A percentile compares a stretch with the other conserved stretches of the same genome.
Conservation (phyloP, 2,329 filamentous ascomycete species). For the Fusarium sublunatum region DNA sequence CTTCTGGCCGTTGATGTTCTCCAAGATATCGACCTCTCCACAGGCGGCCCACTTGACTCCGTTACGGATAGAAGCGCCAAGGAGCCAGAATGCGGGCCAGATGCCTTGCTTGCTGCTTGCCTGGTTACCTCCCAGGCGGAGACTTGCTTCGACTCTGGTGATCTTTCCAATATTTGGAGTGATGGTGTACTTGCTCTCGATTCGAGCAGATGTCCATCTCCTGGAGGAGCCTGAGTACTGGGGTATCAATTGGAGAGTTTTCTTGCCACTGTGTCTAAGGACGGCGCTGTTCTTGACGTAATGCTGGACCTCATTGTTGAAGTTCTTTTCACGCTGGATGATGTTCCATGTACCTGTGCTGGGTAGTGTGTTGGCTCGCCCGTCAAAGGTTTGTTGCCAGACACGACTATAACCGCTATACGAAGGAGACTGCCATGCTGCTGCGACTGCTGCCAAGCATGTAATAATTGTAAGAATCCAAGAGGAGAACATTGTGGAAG, state of each 20-base stretch:
- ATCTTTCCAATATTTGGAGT: constrained; percentile 59
- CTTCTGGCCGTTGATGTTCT: constrained; percentile 63
- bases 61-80: constrained; percentile 61
- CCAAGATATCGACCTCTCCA: constrained; percentile 69
- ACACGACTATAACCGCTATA: constrained; percentile 55
- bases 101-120: constrained; percentile 62
- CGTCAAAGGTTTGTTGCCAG: constrained; percentile 60
- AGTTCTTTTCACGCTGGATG: constrained; percentile 54
- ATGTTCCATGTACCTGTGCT: constrained; percentile 56
- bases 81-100: constrained; percentile 70
- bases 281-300: constrained; percentile 61
- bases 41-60: constrained; percentile 63
- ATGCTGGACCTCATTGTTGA: constrained; percentile 64
- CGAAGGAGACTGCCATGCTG: constrained; percentile 53
- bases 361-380: constrained; percentile 50
- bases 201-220: constrained; percentile 66
- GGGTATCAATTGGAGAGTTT: constrained; percentile 64
- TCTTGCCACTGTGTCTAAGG: constrained; percentile 62
- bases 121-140: constrained; percentile 60
- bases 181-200: constrained; percentile 62
- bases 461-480: constrained; percentile 44
- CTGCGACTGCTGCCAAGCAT: constrained; percentile 48
- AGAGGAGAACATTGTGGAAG: constrained; percentile 39
- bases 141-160: constrained; percentile 58
- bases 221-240: constrained; percentile 49